A percentile compares a stretch with the other conserved stretches of the same genome.
phyloP scores from a whole-genome alignment of 495 filamentous ascomycete species.

The Penicillium paradoxum region DNA sequence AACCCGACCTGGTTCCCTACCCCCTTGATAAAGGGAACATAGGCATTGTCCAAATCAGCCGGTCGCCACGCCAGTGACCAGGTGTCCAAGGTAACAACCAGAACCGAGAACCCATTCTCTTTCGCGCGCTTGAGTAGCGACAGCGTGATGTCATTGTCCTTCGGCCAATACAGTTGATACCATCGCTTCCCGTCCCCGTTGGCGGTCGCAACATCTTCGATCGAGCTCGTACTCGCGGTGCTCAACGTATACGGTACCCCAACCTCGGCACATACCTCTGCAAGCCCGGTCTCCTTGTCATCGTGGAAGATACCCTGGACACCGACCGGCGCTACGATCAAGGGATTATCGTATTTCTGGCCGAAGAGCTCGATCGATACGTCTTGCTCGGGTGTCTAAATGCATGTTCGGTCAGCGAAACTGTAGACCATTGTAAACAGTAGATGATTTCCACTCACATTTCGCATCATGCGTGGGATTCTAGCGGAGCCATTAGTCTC shows the following conservation, averaged over 20 bases:
- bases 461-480: constrained; percentile 41
- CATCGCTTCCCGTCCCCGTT: constrained; percentile 42
- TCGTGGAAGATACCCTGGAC: constrained; percentile 55
- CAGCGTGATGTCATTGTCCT: constrained; percentile 52
- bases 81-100: constrained; percentile 43
- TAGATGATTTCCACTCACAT: constrained; percentile 18
- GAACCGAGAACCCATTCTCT: constrained; percentile 41
- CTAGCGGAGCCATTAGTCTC: constrained; percentile 8
- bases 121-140: constrained; percentile 60
- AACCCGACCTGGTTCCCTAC: constrained; percentile 43
- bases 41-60: constrained; percentile 59
- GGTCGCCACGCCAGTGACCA: constrained; percentile 52
- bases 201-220: constrained; percentile 50
- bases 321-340: constrained; percentile 57
- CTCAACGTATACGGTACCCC: constrained; percentile 53
- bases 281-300: constrained; percentile 50
- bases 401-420: constrained; percentile 1
- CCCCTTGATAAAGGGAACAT: constrained; percentile 45
- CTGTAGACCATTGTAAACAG: background rate
- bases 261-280: constrained; percentile 49
- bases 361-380: constrained; percentile 54
- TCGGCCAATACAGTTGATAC: constrained; percentile 70
- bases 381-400: constrained; percentile 42
- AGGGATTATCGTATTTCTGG: constrained; percentile 43
- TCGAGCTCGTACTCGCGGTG: constrained; percentile 48